phyloP scores from a whole-genome alignment of 495 filamentous ascomycete species.

The Hamigera avellanea region DNA sequence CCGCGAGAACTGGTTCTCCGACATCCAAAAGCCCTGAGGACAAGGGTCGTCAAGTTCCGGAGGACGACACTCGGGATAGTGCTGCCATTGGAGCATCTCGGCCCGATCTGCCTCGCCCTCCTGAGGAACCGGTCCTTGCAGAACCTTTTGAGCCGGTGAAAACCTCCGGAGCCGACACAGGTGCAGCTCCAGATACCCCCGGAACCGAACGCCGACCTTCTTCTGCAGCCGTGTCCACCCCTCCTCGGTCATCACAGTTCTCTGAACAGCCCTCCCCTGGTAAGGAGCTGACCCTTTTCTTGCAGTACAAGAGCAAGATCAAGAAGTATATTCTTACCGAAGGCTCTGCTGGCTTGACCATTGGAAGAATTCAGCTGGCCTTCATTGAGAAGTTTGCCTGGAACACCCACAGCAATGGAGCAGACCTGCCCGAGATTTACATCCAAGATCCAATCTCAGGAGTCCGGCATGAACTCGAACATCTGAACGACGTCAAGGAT shows the following conservation, averaged over 20 bases:
- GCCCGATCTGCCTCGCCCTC: constrained; percentile 24
- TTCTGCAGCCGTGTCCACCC: constrained; percentile 18
- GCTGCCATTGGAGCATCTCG: constrained; percentile 9
- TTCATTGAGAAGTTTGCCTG: constrained; percentile 99
- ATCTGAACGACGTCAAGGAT: constrained; percentile 90
- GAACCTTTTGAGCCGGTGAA: constrained; percentile 40
- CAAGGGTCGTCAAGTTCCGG: constrained; percentile 38
- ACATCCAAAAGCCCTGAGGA: constrained; percentile 46
- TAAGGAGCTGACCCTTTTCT: constrained; percentile 88
- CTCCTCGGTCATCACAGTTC: constrained; percentile 37
- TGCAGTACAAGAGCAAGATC: constrained; percentile 93
- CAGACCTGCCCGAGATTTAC: constrained; percentile 91
- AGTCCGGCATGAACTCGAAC: constrained; percentile 90
- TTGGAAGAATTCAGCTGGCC: constrained; percentile 82
- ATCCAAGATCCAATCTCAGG: constrained; percentile 93
- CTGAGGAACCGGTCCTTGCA: constrained; percentile 20
- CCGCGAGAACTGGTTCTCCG: constrained; percentile 29
- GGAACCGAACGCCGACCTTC: constrained; percentile 17
- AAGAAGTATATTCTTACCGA: constrained; percentile 90
- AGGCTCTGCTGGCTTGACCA: constrained; percentile 69
- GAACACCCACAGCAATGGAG: constrained; percentile 91
- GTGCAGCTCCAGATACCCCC: constrained; percentile 23
- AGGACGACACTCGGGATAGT: constrained; percentile 12
- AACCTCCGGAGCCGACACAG: constrained; percentile 22
- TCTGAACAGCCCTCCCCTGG: constrained; percentile 63